Percentiles rank a stretch among this genome's conserved stretches.
These are phyloP conservation scores for Hamamelis virginiana DNA, from an alignment of 164 flowering plant genomes.

Conservation along the genomic window DNA sequence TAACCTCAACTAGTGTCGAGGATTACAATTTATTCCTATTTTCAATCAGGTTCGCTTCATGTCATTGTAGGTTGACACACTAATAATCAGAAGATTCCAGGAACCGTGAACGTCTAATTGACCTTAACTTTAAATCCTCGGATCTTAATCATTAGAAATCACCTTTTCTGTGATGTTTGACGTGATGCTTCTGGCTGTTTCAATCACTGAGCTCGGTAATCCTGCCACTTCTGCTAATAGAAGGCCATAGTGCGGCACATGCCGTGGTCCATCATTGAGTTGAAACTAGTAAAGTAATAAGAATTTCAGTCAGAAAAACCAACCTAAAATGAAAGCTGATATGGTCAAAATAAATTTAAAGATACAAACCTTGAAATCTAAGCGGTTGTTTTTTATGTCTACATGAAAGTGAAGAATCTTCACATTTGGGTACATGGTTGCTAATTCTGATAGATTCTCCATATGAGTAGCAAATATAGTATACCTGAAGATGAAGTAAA, in stretches of 20 bases:
- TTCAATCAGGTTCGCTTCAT: no score
- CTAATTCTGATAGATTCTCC: constrained; percentile 84
- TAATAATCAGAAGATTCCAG: not conserved
- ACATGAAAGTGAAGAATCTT: constrained; percentile 87
- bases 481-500: constrained; percentile 48
- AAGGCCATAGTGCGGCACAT: constrained; percentile 89
- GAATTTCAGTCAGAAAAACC: constrained; percentile 1
- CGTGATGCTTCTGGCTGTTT: constrained; percentile 76
- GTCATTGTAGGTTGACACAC: not conserved
- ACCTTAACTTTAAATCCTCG: not conserved
- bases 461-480: constrained; percentile 96
- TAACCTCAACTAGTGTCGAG: not conserved
- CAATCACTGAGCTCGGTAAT: constrained; percentile 72
- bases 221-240: constrained; percentile 94
- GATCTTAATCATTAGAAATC: not conserved
- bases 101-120: not conserved
- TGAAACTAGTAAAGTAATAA: constrained; percentile 51
- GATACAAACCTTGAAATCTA: constrained; percentile 84
- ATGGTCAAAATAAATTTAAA: not conserved
- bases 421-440: constrained; percentile 89
- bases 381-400: constrained; percentile 64
- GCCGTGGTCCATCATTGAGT: constrained; percentile 76
- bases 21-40: no score
- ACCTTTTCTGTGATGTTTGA: constrained; percentile 74
- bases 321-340: not conserved